These are phyloP conservation scores for Alternaria novae-zelandiae DNA, from an alignment of 2,329 filamentous ascomycete species.

Conservation along the genomic window DNA sequence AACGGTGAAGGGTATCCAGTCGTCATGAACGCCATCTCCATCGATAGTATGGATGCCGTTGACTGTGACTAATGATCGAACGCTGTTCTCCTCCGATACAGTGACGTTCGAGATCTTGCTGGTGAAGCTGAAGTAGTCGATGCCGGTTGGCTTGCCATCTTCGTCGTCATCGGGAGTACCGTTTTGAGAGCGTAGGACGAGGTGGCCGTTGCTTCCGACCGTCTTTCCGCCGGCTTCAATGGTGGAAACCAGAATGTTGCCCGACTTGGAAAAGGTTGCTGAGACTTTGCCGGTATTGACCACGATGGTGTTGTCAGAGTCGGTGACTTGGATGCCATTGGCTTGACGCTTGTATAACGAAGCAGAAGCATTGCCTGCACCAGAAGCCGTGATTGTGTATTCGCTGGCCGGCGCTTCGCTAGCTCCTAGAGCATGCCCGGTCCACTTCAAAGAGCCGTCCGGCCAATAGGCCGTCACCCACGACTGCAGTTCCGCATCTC, in stretches of 20 bases:
- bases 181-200: conserved; percentile 62
- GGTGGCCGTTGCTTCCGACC: conserved; percentile 47
- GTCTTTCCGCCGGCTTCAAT: conserved; percentile 50
- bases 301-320: conserved; percentile 29
- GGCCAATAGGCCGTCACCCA: conserved; percentile 67
- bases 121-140: conserved; percentile 56
- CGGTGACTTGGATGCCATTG: conserved; percentile 28
- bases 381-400: conserved; percentile 53
- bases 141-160: conserved; percentile 41
- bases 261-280: conserved; percentile 44
- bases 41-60: conserved; percentile 45
- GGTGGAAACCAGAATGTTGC: conserved; percentile 36
- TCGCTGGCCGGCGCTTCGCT: conserved; percentile 50
- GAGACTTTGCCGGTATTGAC: conserved; percentile 44
- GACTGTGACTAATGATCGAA: conserved; percentile 58
- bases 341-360: conserved; percentile 19
- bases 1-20: conserved; percentile 62
- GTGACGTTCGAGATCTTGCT: conserved; percentile 61
- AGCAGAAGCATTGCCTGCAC: conserved; percentile 22
- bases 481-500: conserved; percentile 53
- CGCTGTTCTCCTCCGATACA: conserved; percentile 52
- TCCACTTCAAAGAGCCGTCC: conserved; percentile 68
- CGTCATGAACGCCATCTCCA: conserved; percentile 43
- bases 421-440: conserved; percentile 61
- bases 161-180: conserved; percentile 52